Evolutionary conservation across 306 rosid species (phyloP).

Genomic region (Gynostemma pentaphyllum): DNA sequence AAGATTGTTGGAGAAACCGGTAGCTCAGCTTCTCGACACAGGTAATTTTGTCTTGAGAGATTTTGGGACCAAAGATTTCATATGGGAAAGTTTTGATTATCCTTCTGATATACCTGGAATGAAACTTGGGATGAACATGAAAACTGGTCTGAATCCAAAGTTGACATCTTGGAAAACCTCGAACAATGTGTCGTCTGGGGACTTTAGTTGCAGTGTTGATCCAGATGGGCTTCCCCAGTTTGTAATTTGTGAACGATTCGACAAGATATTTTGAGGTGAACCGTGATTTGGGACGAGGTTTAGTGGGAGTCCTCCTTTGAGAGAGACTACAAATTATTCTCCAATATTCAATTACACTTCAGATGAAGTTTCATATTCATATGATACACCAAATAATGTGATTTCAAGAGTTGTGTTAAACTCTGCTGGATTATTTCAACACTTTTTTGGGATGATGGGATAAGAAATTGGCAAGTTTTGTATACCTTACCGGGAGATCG

Average conservation of each 20-base stretch:
- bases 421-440: constrained; percentile 23
- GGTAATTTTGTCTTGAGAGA: constrained; percentile 35
- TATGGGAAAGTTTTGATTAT: constrained; percentile 51
- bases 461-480: constrained; percentile 15
- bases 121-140: constrained; percentile 41
- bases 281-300: constrained; percentile 33
- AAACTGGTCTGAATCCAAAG: constrained; percentile 25
- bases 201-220: constrained; percentile 26
- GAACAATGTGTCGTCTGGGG: constrained; percentile 29
- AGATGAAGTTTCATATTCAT: constrained; percentile 32
- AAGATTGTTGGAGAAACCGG: constrained; percentile 13
- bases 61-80: constrained; percentile 7
- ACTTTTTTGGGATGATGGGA: constrained; percentile 24
- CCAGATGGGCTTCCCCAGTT: constrained; percentile 32
- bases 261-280: constrained; percentile 30
- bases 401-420: constrained; percentile 24
- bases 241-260: constrained; percentile 20
- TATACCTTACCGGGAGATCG: constrained; percentile 20
- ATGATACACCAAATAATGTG: constrained; percentile 16
- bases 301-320: constrained; percentile 16
- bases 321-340: constrained; percentile 23
- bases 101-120: constrained; percentile 38
- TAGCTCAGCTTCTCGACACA: constrained; percentile 23
- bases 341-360: constrained; percentile 25
- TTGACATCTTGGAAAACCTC: constrained; percentile 29